Evolutionary conservation across 345 rosid species (phyloP), one percentile per base, ranked within the genome.

Genomic region (Eucalyptus albens): DNA sequence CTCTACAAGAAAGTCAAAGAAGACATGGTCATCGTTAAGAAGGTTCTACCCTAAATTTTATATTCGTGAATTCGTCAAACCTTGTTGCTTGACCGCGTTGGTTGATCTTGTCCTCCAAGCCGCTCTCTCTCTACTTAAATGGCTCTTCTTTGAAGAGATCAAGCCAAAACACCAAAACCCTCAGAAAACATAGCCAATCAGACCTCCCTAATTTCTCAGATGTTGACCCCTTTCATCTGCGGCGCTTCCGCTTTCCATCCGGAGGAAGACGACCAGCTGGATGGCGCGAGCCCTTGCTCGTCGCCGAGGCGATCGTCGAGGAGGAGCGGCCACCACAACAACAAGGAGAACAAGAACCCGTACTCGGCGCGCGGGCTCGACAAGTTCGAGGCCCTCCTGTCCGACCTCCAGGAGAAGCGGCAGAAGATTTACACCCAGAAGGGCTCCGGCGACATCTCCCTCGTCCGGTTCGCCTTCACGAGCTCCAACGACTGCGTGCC

Each of bases 351-450:
- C 92, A 95, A 94, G 87, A 97, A 97, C 95, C 99, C 98, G 3
- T 97, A 93, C 90, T 93, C 99, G 22, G 56, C 87, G 8, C 95
- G 95, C 26, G 97, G 99, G 40, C 97, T 94, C 4, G 98, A 96
- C 72, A 95, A 93, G 88, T 97, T 97, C 92, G 93, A 96, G 29
- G 93, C 95, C 33, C 98, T 96, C 89, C 87, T 95, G 87, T 91
- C 95, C 0, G 95, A 94, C 13, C 95, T 97, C 10, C 96, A 95
- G 80, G 94, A 94, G 92, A 95, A 95, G 90, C 92, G 90, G 89
- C 94, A 93, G 88, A 89, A 90, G 94, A 95, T 97, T 15, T 95
- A 94, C 90, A 93, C 98, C 1, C 91, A 93, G 86, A 88, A 89
- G 51, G 94, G 93, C 50, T 91, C 97, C 31, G 88, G 91, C 6